Conservation (phyloP, 176 grass and related monocot species). For the Rhipidocladum racemiflorum region DNA sequence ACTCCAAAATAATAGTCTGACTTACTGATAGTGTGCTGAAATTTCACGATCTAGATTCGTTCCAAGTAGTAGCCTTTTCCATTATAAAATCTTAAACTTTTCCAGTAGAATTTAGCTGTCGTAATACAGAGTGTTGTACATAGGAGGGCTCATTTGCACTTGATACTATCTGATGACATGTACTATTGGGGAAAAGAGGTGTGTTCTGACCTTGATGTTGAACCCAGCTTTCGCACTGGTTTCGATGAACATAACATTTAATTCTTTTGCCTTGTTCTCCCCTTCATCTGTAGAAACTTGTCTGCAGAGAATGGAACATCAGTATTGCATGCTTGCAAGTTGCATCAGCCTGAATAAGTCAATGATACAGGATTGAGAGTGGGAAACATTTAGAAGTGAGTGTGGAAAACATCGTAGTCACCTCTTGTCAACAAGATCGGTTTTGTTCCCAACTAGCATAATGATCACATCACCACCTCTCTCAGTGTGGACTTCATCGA, state of each 20-base stretch:
- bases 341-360: neutral
- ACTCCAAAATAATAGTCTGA: too few relatives aligned
- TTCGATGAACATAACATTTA: constrained; percentile 94
- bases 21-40: too few relatives aligned
- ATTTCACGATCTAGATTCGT: too few relatives aligned
- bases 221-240: constrained; percentile 98
- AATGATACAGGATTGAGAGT: neutral
- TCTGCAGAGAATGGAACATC: constrained; percentile 21
- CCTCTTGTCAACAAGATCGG: constrained; percentile 97
- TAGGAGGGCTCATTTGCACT: neutral
- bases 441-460: constrained; percentile 96
- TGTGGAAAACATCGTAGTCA: neutral
- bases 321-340: neutral
- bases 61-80: too few relatives aligned
- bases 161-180: neutral
- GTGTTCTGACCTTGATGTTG: constrained; percentile 74
- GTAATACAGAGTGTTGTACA: neutral
- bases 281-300: constrained; percentile 99
- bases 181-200: neutral
- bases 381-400: neutral
- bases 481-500: constrained; percentile 94
- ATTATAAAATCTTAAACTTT: neutral
- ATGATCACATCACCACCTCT: constrained; percentile 93
- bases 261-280: constrained; percentile 84
- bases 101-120: neutral